A percentile compares a stretch with the other conserved stretches of the same genome.
Conservation (phyloP, 176 grass and related monocot species). For the Tuctoria greenei region DNA sequence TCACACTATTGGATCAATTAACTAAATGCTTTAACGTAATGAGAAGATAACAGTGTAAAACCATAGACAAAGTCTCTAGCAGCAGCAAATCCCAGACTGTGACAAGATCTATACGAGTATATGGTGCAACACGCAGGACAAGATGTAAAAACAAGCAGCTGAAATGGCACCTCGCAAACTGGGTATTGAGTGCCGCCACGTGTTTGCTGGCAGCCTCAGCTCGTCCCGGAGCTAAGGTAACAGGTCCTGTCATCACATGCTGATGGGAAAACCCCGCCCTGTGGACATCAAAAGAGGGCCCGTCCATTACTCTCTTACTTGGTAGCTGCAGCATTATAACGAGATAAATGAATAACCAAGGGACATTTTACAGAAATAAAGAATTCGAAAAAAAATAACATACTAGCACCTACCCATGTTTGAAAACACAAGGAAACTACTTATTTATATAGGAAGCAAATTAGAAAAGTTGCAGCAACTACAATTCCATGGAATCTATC, state of each 20-base stretch:
- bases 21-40: not conserved
- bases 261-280: conserved; percentile 83
- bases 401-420: not conserved
- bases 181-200: conserved; percentile 80
- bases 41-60: not conserved
- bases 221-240: conserved; percentile 52
- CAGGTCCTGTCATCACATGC: conserved; percentile 53
- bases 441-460: not conserved
- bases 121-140: not conserved
- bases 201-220: conserved; percentile 63
- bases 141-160: conserved; percentile 2
- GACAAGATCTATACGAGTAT: not conserved
- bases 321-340: conserved; percentile 58
- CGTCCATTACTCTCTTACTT: conserved; percentile 79
- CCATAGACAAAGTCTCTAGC: not conserved
- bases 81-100: not conserved
- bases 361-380: conserved; percentile 19
- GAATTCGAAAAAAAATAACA: not conserved
- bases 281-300: conserved; percentile 73
- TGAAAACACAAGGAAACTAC: not conserved
- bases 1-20: not conserved
- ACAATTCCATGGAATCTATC: not conserved
- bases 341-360: conserved; percentile 31
- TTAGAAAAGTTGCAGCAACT: not conserved
- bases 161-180: conserved; percentile 72